Conservation (phyloP, 768 basidiomycete genomes). For the Leccinum disarticulatum region DNA sequence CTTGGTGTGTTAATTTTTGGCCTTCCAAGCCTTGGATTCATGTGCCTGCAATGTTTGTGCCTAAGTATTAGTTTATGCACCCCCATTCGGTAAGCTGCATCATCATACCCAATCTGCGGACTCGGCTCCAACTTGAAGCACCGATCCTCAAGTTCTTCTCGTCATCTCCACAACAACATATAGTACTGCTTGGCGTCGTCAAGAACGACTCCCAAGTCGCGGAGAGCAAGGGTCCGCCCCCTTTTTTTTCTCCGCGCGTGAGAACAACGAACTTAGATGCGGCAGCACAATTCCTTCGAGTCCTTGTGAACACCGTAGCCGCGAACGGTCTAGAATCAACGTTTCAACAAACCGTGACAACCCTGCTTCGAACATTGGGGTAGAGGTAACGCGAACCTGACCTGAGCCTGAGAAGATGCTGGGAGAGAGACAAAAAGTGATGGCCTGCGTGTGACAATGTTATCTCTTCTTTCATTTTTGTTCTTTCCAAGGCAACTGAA, state of each 20-base stretch:
- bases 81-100: neutral
- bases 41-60: neutral
- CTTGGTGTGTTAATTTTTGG: slow-evolving; percentile 7
- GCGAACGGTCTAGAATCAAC: neutral
- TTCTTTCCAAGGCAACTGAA: neutral
- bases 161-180: neutral
- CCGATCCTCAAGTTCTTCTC: neutral
- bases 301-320: neutral
- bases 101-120: neutral
- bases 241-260: neutral
- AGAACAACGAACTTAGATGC: neutral
- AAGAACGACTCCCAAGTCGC: neutral
- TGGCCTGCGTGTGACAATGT: neutral
- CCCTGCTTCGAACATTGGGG: neutral
- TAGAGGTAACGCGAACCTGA: neutral
- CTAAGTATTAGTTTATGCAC: neutral
- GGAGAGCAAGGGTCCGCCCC: neutral
- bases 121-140: neutral
- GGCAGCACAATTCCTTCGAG: neutral
- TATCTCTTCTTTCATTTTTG: neutral
- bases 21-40: neutral
- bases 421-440: neutral
- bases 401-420: neutral
- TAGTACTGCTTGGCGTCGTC: neutral
- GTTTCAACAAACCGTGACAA: neutral